These are phyloP conservation scores for Lasiodiplodia sp. DNA, from an alignment of 2,329 filamentous ascomycete genomes.

Conservation along the genomic window DNA sequence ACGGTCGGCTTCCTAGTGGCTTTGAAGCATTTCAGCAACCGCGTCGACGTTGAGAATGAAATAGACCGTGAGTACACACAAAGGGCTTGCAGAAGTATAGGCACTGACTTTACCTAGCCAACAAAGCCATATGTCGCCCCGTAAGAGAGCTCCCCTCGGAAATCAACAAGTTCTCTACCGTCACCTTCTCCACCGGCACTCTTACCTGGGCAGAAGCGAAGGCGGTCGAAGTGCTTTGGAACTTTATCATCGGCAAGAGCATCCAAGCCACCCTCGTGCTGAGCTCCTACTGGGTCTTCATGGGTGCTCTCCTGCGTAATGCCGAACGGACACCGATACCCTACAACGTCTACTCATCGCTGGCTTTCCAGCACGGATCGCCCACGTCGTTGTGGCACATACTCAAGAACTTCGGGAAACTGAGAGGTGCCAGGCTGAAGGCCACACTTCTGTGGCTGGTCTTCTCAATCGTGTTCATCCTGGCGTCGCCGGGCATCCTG, in stretches of 20 bases:
- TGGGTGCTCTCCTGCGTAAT: slow-evolving; percentile 23
- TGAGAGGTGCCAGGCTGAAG: slow-evolving; percentile 10
- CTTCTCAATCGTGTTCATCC: slow-evolving; percentile 26
- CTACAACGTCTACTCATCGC: slow-evolving; percentile 16
- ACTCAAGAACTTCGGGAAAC: slow-evolving; percentile 2
- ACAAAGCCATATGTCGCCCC: slow-evolving; percentile 14
- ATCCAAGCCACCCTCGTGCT: slow-evolving; percentile 14
- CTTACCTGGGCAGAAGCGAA: slow-evolving; percentile 27
- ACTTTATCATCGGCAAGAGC: slow-evolving; percentile 22
- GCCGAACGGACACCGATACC: slow-evolving; percentile 19
- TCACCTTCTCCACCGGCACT: slow-evolving; percentile 19
- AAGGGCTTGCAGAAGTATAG: background rate
- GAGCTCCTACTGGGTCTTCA: slow-evolving; percentile 19
- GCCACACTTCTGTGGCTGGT: slow-evolving; percentile 26
- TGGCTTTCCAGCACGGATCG: slow-evolving; percentile 11
- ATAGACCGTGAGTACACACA: slow-evolving; percentile 7
- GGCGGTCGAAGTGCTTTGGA: slow-evolving; percentile 28
- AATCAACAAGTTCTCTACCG: background rate
- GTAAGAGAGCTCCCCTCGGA: background rate
- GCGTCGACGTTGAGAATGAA: slow-evolving; percentile 6
- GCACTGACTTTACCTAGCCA: background rate
- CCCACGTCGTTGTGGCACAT: slow-evolving; percentile 7
- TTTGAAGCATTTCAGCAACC: background rate
- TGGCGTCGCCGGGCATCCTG: slow-evolving; percentile 17
- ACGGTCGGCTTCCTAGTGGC: slow-evolving; percentile 1